Evolutionary conservation across 176 grass and related monocot species (phyloP).

Genomic region (Bolboschoenus planiculmis): DNA sequence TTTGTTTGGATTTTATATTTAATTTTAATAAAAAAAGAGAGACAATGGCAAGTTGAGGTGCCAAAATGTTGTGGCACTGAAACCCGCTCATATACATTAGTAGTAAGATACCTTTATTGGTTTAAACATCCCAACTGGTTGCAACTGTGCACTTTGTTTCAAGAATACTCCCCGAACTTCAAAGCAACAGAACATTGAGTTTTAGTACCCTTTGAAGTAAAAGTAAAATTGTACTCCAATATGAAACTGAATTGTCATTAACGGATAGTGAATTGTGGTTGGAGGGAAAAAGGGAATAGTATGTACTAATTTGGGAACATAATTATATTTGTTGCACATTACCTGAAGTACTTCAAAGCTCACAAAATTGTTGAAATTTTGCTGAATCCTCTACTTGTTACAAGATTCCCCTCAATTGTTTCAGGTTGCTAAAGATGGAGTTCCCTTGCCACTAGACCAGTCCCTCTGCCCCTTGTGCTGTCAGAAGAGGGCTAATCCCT

Average conservation of each 20-base stretch:
- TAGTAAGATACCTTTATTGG: neutral
- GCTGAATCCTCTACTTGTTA: neutral
- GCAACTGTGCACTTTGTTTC: neutral
- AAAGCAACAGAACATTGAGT: neutral
- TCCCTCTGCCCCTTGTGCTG: conserved; percentile 75
- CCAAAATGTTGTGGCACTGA: neutral
- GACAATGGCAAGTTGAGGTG: neutral
- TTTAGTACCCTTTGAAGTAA: neutral
- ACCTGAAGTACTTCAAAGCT: neutral
- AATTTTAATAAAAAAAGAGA: neutral
- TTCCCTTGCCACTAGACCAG: conserved; percentile 58
- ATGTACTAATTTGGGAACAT: neutral
- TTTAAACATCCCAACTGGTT: neutral
- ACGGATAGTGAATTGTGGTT: neutral
- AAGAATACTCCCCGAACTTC: neutral
- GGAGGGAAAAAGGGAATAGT: neutral
- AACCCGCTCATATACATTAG: neutral
- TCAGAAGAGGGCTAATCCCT: conserved; percentile 81
- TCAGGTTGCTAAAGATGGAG: conserved; percentile 79
- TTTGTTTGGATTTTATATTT: neutral
- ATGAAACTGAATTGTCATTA: neutral
- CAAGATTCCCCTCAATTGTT: neutral
- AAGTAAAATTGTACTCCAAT: neutral
- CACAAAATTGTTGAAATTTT: neutral
- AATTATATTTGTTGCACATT: neutral